phyloP scores from a whole-genome alignment of 768 basidiomycete species.

The Naganishia vishniacii region DNA sequence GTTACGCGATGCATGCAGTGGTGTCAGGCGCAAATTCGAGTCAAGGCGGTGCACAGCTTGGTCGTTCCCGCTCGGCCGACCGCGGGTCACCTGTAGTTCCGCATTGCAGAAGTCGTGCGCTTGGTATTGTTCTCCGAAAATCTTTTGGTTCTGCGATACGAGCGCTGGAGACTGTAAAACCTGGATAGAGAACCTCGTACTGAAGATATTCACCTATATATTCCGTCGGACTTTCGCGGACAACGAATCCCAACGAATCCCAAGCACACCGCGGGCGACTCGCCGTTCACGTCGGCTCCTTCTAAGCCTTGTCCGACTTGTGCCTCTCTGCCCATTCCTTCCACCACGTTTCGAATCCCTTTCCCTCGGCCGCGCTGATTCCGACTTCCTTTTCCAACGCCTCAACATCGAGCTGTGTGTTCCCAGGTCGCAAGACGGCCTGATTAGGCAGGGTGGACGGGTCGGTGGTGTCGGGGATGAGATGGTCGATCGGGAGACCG shows the following conservation, averaged over 20 bases:
- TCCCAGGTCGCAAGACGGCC: conserved; percentile 65
- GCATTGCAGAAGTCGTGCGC: too few species aligned
- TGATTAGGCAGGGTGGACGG: conserved; percentile 52
- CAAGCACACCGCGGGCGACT: too few species aligned
- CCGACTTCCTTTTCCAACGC: conserved; percentile 63
- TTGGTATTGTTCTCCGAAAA: too few species aligned
- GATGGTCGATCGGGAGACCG: conserved; percentile 60
- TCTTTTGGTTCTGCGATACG: too few species aligned
- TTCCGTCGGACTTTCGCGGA: too few species aligned
- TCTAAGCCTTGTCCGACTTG: background rate
- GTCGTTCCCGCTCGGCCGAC: conserved; percentile 19
- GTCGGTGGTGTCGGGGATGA: conserved; percentile 62
- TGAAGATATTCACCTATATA: too few species aligned
- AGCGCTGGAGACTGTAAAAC: too few species aligned
- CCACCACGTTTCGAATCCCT: conserved; percentile 85
- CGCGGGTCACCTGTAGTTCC: conserved; percentile 19
- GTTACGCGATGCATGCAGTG: conserved; percentile 21
- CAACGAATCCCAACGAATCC: too few species aligned
- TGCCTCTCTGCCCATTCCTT: conserved; percentile 41
- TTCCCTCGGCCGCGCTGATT: conserved; percentile 53
- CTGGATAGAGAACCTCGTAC: too few species aligned
- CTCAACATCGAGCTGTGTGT: conserved; percentile 70
- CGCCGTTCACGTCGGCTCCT: too few species aligned
- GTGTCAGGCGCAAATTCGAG: conserved; percentile 22
- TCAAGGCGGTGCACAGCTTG: conserved; percentile 25